phyloP scores from a whole-genome alignment of 2,329 filamentous ascomycete genomes.

The Verticillium tricorpus region DNA sequence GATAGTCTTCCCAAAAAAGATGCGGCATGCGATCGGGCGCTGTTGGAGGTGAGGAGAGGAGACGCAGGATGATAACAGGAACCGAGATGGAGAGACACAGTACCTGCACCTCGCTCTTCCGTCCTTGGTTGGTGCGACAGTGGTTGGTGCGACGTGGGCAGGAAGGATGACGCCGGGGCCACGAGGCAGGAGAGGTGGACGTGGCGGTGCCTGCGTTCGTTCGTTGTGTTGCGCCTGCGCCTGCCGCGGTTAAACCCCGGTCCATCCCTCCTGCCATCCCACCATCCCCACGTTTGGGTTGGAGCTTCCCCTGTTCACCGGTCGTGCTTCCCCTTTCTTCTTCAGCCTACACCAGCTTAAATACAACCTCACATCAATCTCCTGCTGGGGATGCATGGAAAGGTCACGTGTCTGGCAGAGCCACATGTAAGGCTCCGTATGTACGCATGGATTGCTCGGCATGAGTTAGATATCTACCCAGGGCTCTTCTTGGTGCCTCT shows the following conservation, averaged over 20 bases:
- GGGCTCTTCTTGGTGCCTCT: too few relatives aligned
- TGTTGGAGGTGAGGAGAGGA: neutral
- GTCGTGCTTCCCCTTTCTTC: neutral
- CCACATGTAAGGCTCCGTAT: too few relatives aligned
- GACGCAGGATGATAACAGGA: neutral
- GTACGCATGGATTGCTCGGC: too few relatives aligned
- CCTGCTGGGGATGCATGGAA: neutral
- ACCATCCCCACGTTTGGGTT: neutral
- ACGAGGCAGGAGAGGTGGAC: neutral
- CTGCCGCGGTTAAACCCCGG: neutral
- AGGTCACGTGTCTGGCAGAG: too few relatives aligned
- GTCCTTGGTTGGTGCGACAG: neutral
- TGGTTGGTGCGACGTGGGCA: neutral
- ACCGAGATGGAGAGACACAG: neutral
- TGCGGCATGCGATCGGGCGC: neutral
- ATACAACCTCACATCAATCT: neutral
- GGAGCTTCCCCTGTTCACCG: neutral
- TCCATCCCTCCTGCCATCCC: neutral
- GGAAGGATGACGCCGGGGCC: neutral
- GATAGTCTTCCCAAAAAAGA: neutral
- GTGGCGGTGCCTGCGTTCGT: too few relatives aligned
- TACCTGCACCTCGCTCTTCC: neutral
- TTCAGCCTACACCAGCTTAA: neutral
- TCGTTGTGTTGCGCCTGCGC: neutral
- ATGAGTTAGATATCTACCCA: too few relatives aligned